Base-by-base conservation (phyloP, 2,329 filamentous ascomycete species). In the Botrytis deweyae region DNA sequence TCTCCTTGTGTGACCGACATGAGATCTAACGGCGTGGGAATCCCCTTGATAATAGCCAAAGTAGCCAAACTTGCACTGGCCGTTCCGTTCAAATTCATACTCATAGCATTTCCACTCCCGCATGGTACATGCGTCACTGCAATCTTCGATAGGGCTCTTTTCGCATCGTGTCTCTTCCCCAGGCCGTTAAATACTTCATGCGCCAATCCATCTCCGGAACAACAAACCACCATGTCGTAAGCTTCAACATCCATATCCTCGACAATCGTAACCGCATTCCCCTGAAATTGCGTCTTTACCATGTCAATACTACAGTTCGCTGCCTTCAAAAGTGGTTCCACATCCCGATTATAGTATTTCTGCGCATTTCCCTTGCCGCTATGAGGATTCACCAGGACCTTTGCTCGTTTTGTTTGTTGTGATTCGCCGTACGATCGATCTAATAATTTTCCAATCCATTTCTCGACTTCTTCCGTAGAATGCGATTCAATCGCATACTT, bases 141-240 rank as follows among this genome's bases (percentile, higher is more conserved):
- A 22, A 98, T 84, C 79, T 91, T 92, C 36, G 86, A 84, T 75
- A 99, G 84, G 0, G 95, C 96, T 72, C 87, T 87, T 46, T 87
- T 85, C 33, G 94, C 94, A 82, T 98, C 93, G 7, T 87, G 81
- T 58, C 94, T 90, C 82, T 90, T 91, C 22, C 89, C 94, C 46
- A 99, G 84, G 0, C 96, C 96, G 81, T 99, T 98, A 85, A 98
- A 97, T 14, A 97, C 92, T 83, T 99, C 96, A 81, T 97, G 92
- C 0, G 94, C 92, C 58, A 97, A 86, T 16, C 96, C 96, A 79
- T 99, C 96, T 7, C 96, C 96, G 0, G 95, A 98, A 81, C 94
- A 96, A 76, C 93, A 93, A 40, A 95, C 90, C 22, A 98, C 88
- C 14, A 94, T 91, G 83, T 99, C 96, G 82, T 90, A 97, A 2